Conservation (phyloP, 192 early-diverging fungal species). For the Backusella mclennaniae region DNA sequence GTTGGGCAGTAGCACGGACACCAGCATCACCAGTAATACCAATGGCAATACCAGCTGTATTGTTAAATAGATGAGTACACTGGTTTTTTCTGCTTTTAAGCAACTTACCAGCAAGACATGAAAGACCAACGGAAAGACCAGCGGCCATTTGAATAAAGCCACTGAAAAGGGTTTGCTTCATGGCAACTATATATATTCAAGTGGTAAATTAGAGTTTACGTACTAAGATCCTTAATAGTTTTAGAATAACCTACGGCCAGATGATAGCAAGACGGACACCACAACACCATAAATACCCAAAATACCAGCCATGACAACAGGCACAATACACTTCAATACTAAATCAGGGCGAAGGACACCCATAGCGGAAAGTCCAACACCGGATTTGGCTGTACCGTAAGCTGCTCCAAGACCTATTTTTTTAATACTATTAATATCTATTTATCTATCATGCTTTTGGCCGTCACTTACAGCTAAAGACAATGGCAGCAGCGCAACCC, state of each 20-base stretch:
- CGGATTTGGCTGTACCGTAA: constrained; percentile 97
- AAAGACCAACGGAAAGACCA: constrained; percentile 88
- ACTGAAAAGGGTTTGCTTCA: constrained; percentile 52
- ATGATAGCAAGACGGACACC: constrained; percentile 87
- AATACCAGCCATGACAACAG: constrained; percentile 99
- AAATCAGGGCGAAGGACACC: constrained; percentile 94
- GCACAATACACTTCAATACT: constrained; percentile 86
- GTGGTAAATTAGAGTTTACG: constrained; percentile 21
- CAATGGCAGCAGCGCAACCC: constrained; percentile 88
- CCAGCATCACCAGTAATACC: constrained; percentile 97
- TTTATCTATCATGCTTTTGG: not conserved
- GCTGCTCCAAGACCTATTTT: constrained; percentile 88
- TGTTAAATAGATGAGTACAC: not conserved
- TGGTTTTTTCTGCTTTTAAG: not conserved
- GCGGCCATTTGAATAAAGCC: constrained; percentile 93
- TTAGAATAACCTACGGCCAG: constrained; percentile 58
- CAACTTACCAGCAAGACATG: constrained; percentile 66
- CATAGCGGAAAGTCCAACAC: constrained; percentile 92
- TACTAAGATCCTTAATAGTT: constrained; percentile 2
- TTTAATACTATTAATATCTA: not conserved
- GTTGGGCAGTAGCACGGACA: constrained; percentile 87
- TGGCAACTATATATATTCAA: constrained; percentile 29
- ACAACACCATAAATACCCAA: constrained; percentile 98
- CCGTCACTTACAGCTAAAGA: constrained; percentile 76
- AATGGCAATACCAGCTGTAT: constrained; percentile 87